Evolutionary conservation across 495 filamentous ascomycete species (phyloP).

Genomic region (Neurospora sublineolata): DNA sequence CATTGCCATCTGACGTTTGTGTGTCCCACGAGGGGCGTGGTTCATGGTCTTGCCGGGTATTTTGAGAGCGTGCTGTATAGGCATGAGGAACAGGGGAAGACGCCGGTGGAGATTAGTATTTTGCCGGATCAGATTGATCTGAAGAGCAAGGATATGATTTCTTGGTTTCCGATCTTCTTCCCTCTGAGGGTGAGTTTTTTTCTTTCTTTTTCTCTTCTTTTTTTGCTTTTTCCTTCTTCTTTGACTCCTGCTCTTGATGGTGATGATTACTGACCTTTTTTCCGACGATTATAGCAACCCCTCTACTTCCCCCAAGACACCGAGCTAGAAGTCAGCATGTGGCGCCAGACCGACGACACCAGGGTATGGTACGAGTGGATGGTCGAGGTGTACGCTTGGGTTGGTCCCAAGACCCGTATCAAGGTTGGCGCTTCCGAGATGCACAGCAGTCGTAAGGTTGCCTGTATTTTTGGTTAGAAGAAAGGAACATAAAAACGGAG

Average conservation of each 20-base stretch:
- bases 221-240: conserved; percentile 47
- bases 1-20: conserved; percentile 64
- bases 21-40: conserved; percentile 60
- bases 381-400: conserved; percentile 65
- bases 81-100: conserved; percentile 16
- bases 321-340: conserved; percentile 84
- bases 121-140: conserved; percentile 82
- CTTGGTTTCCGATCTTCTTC: conserved; percentile 98
- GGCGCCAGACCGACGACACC: conserved; percentile 83
- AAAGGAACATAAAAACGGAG: neutral
- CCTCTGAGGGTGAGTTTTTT: conserved; percentile 66
- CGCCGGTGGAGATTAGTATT: conserved; percentile 74
- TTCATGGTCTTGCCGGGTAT: conserved; percentile 87
- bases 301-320: conserved; percentile 76
- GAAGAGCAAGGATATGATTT: conserved; percentile 92
- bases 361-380: conserved; percentile 99
- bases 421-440: conserved; percentile 72
- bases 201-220: neutral
- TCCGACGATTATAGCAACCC: conserved; percentile 47
- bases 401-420: conserved; percentile 49
- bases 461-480: conserved; percentile 56
- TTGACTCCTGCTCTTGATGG: neutral
- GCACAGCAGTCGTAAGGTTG: conserved; percentile 80
- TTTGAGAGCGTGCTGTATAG: conserved; percentile 86
- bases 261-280: conserved; percentile 4